Evolutionary conservation across 768 basidiomycete genomes (phyloP), one percentile per base, ranked within the genome.

Genomic region (Amanita phalloides): DNA sequence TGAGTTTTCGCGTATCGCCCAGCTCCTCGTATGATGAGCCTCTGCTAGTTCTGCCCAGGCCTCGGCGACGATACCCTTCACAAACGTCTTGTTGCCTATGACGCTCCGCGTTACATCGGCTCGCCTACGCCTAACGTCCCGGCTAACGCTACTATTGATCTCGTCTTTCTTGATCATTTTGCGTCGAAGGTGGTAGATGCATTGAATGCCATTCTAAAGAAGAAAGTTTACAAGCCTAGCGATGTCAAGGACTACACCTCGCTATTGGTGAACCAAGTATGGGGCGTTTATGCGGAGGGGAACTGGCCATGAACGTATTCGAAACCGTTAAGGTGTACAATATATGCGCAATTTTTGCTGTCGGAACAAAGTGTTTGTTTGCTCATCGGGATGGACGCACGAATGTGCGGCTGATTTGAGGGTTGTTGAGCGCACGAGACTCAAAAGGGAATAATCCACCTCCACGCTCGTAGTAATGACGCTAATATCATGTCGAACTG

Each of bases 131-230:
- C 85, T 2, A 61, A 68, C 17, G 72, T 80, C 13, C 54, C 76
- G 0, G 69, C 68, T 48, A 68, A 72, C 48, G 71, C 78, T 0
- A 68, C 67, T 0, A 71, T 91, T 55, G 89, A 91, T 58, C 74
- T 91, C 17, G 83, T 90, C 32, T 90, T 90, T 62, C 72, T 84
- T 45, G 71, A 83, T 63, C 90, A 88, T 64, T 80, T 89, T 61
- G 68, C 73, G 60, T 51, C 58, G 4, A 68, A 77, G 55, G 59
- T 86, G 25, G 55, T 86, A 53, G 37, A 56, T 3, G 74, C 78
- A 23, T 60, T 89, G 49, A 90, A 90, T 58, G 33, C 45, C 1
- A 60, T 82, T 21, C 80, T 84, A 66, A 72, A 43, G 6, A 60
- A 55, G 20, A 76, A 68, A 63, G 69, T 60, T 2, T 89, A 76